Percentiles rank a stretch among this genome's conserved stretches.
These are phyloP conservation scores for Aspergillus sp. DNA, from an alignment of 2,329 filamentous ascomycete species.

Conservation along the genomic window DNA sequence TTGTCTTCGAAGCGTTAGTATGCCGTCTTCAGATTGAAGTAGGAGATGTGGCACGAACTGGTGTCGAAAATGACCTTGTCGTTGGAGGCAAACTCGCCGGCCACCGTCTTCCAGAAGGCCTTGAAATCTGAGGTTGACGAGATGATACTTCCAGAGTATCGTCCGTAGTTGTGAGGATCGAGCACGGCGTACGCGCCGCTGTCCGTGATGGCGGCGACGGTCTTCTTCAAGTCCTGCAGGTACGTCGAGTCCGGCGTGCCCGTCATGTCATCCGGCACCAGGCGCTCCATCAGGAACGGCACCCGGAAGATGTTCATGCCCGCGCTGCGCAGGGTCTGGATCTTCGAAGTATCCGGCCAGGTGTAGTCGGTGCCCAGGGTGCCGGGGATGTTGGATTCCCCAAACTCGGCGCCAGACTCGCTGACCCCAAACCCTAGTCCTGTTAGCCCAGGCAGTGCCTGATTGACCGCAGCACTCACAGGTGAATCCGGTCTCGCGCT, in stretches of 20 bases:
- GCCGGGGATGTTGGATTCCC: conserved; percentile 58
- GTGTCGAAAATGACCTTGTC: conserved; percentile 62
- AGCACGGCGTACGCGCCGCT: conserved; percentile 54
- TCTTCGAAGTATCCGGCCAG: conserved; percentile 56
- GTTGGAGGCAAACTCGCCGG: conserved; percentile 54
- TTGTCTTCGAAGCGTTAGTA: conserved; percentile 46
- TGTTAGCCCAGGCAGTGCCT: neutral
- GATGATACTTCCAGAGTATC: conserved; percentile 28
- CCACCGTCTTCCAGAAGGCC: conserved; percentile 58
- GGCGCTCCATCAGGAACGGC: conserved; percentile 56
- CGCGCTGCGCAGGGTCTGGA: conserved; percentile 51
- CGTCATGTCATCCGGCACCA: conserved; percentile 48
- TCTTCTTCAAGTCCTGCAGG: conserved; percentile 39
- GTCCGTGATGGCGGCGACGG: conserved; percentile 38
- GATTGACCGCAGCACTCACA: conserved; percentile 10
- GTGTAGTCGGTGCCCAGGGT: conserved; percentile 58
- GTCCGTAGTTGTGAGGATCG: conserved; percentile 63
- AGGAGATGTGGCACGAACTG: conserved; percentile 33
- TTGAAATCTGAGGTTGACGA: conserved; percentile 53
- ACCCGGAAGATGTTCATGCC: conserved; percentile 62
- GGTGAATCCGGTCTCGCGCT: conserved; percentile 28
- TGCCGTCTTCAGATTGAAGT: neutral
- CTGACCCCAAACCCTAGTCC: conserved; percentile 47
- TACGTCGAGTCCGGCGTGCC: conserved; percentile 43
- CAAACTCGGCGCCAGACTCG: conserved; percentile 67